These are phyloP conservation scores for Drechslerella stenobrocha DNA, from an alignment of 2,329 filamentous ascomycete genomes.

Conservation along the genomic window DNA sequence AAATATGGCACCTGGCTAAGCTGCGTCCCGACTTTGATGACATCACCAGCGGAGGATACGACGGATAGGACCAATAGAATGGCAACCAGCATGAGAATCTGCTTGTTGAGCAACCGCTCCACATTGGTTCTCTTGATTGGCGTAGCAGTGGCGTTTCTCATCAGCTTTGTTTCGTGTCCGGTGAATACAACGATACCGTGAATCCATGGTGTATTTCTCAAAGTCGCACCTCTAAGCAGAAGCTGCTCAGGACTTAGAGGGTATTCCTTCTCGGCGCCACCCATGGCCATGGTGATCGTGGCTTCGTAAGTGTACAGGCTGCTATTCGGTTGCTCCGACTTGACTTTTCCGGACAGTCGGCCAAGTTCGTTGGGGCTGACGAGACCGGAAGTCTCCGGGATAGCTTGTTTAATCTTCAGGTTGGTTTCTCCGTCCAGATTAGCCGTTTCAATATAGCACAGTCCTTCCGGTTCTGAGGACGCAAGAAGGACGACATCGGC, in stretches of 20 bases:
- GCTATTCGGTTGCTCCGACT: conserved; percentile 96
- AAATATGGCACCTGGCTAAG: conserved; percentile 77
- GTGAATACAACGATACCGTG: conserved; percentile 96
- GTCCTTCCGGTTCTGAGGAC: conserved; percentile 92
- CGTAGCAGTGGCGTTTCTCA: conserved; percentile 95
- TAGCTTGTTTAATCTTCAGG: conserved; percentile 95
- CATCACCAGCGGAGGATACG: conserved; percentile 86
- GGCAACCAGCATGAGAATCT: conserved; percentile 84
- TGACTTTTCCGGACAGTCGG: conserved; percentile 79
- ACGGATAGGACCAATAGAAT: conserved; percentile 83
- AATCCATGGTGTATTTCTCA: conserved; percentile 96
- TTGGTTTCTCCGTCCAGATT: conserved; percentile 98
- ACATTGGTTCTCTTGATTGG: conserved; percentile 98
- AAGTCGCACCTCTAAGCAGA: conserved; percentile 84
- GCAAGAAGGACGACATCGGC: conserved; percentile 90
- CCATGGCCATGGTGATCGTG: conserved; percentile 84
- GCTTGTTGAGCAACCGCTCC: conserved; percentile 87
- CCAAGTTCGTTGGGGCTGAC: conserved; percentile 86
- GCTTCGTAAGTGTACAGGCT: conserved; percentile 98
- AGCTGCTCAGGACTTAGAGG: conserved; percentile 89
- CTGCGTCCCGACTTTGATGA: conserved; percentile 62
- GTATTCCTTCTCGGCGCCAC: conserved; percentile 90
- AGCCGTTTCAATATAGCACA: conserved; percentile 98
- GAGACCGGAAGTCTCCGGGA: conserved; percentile 85
- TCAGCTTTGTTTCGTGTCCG: conserved; percentile 96